Evolutionary conservation across 2,329 filamentous ascomycete genomes (phyloP), one percentile per base, ranked within the genome.

Genomic region (Colletotrichum plurivorum): DNA sequence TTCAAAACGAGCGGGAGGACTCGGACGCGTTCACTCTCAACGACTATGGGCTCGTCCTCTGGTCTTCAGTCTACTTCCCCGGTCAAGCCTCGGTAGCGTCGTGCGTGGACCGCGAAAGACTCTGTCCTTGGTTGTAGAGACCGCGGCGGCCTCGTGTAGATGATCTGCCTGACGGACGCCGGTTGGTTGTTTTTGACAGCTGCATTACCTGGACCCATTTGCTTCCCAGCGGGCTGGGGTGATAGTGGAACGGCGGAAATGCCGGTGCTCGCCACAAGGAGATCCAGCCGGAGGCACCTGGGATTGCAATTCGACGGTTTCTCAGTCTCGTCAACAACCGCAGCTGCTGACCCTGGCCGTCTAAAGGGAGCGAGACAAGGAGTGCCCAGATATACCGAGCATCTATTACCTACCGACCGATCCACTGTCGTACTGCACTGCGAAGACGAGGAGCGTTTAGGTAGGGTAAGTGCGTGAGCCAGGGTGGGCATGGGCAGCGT

Each of bases 171-270:
- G 46, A 18, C 51, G 13, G 48, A 39, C 22, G 25, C 18, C 36
- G 18, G 22, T 9, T 39, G 46, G 57, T 25, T 45, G 53, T 58
- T 59, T 54, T 39, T 43, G 31, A 51, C 51, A 41, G 49, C 18
- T 52, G 51, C 49, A 41, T 51, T 56, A 36, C 52, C 41, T 60
- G n/a, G 56, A 52, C 25, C 49, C 55, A 27, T 54, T 55, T 20
- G 39, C 12, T 55, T 13, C 10, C 59, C 52, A 25, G 53, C 53
- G 25, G 39, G 25, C 36, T 63, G 54, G 64, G 67, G 39, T 63
- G 31, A 54, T 68, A 20, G 64, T 63, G 67, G 67, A 58, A 53
- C 54, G 41, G 58, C 63, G 67, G 67, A 70, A 58, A 70, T 70
- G 67, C 67, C 64, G 67, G 67, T 54, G 22, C 57, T 53, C 36